These are phyloP conservation scores for Adansonia rubrostipa DNA, from an alignment of 441 rosid species.

Conservation along the genomic window DNA sequence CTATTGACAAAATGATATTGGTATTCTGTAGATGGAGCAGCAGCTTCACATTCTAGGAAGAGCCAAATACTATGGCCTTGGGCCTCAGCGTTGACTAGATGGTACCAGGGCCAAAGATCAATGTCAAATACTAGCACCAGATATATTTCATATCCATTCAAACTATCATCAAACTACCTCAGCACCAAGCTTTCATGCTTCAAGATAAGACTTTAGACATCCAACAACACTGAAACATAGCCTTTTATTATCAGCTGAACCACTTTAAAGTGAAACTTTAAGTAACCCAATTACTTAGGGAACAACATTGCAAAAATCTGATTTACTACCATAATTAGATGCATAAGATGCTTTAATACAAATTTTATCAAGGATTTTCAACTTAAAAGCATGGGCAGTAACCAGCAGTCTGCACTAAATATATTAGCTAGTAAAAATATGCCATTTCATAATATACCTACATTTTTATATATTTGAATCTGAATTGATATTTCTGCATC, in stretches of 20 bases:
- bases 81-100: neutral
- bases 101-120: neutral
- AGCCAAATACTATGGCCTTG: neutral
- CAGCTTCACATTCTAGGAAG: slow-evolving; percentile 7
- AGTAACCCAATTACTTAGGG: neutral
- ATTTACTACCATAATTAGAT: neutral
- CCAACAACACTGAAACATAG: neutral
- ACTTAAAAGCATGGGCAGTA: neutral
- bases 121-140: neutral
- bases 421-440: neutral
- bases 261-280: neutral
- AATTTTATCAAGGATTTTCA: neutral
- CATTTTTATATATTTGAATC: neutral
- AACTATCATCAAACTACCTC: neutral
- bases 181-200: neutral
- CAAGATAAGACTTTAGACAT: neutral
- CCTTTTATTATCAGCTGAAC: neutral
- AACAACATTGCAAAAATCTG: neutral
- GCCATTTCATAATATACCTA: neutral
- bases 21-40: neutral
- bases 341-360: neutral
- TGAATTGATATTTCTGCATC: neutral
- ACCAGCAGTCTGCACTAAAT: neutral
- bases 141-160: neutral
- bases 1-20: slow-evolving; percentile 13